Evolutionary conservation across 352 stramenopile genomes (phyloP).

Genomic region (Pythium grandisporangium): DNA sequence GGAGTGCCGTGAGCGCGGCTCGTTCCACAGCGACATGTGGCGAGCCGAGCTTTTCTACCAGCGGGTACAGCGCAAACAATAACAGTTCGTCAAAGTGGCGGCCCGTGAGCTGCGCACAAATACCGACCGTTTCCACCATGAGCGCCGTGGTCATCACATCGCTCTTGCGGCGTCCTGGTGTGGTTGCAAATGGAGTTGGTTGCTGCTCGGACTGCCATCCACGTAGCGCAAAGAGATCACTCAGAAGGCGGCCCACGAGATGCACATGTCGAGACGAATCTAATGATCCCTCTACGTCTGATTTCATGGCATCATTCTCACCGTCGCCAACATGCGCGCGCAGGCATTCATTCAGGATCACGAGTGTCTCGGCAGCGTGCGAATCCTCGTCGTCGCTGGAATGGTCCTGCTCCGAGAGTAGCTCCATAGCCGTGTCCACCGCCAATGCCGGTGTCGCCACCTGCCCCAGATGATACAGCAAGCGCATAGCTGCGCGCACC

Average conservation of each 20-base stretch:
- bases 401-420: conserved; percentile 17
- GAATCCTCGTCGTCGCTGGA: neutral
- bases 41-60: conserved; percentile 79
- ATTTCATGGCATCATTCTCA: conserved; percentile 10
- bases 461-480: conserved; percentile 39
- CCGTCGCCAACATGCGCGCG: conserved; percentile 12
- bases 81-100: conserved; percentile 51
- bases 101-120: conserved; percentile 56
- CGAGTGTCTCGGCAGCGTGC: conserved; percentile 21
- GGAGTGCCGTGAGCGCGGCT: conserved; percentile 51
- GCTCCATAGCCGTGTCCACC: conserved; percentile 51
- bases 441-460: conserved; percentile 44
- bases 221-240: conserved; percentile 51
- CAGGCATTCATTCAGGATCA: conserved; percentile 64
- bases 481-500: conserved; percentile 23
- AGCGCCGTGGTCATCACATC: conserved; percentile 18
- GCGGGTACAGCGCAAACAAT: conserved; percentile 62
- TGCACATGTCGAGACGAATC: too few relatives aligned
- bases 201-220: too few relatives aligned
- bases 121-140: conserved; percentile 64
- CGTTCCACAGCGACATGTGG: conserved; percentile 50
- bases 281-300: too few relatives aligned
- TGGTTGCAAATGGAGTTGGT: too few relatives aligned
- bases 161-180: conserved; percentile 13
- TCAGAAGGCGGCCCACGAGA: conserved; percentile 61